These are phyloP conservation scores for Vitis amurensis DNA, from an alignment of 164 flowering plant species.

Conservation along the genomic window DNA sequence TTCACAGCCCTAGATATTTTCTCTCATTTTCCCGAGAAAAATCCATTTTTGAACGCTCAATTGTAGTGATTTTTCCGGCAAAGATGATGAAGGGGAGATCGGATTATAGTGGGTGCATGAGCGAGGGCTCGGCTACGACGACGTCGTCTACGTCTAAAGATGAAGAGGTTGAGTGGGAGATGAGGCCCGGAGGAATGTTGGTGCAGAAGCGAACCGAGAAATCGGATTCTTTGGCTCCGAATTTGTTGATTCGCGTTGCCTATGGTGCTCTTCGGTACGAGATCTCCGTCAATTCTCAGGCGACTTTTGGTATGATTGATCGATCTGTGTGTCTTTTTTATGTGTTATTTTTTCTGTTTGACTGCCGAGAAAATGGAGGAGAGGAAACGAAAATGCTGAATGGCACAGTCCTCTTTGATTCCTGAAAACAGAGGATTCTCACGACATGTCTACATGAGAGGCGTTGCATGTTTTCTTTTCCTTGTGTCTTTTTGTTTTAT, in stretches of 20 bases:
- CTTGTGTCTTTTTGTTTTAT: too few relatives aligned
- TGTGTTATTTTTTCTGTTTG: conserved; percentile 10
- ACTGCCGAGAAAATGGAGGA: conserved; percentile 8
- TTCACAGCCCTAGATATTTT: background rate
- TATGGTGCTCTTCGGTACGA: conserved; percentile 48
- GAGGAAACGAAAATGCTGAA: background rate
- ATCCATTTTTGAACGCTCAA: background rate
- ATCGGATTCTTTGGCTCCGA: conserved; percentile 23
- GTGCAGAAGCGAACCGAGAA: conserved; percentile 51
- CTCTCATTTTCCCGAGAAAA: conserved; percentile 14
- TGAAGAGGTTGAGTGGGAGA: conserved; percentile 50
- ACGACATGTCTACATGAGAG: too few relatives aligned
- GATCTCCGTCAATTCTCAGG: conserved; percentile 49
- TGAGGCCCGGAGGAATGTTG: conserved; percentile 79
- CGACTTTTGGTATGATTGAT: conserved; percentile 58
- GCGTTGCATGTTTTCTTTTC: too few relatives aligned
- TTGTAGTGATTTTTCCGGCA: background rate
- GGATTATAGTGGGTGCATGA: conserved; percentile 16
- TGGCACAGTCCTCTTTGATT: background rate
- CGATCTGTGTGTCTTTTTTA: background rate
- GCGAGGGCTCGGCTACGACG: conserved; percentile 13
- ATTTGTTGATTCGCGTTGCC: conserved; percentile 38
- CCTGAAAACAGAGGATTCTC: too few relatives aligned
- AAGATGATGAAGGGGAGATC: conserved; percentile 31
- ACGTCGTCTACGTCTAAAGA: conserved; percentile 18